These are phyloP conservation scores for Penicillium samsonianum DNA, from an alignment of 495 filamentous ascomycete species.

Conservation along the genomic window DNA sequence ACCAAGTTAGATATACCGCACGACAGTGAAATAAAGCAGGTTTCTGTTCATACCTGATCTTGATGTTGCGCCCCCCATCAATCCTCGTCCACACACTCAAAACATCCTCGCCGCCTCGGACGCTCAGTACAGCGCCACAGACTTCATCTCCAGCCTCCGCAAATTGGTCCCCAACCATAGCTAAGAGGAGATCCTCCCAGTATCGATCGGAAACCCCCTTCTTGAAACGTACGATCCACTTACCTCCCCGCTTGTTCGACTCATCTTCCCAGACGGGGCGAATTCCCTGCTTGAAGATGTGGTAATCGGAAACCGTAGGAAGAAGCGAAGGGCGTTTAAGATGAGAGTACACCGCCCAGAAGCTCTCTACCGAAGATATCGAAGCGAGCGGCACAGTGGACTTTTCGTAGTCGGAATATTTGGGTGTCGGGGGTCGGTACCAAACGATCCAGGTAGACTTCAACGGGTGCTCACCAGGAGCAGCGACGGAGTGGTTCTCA, in stretches of 20 bases:
- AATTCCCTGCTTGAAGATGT: conserved; percentile 96
- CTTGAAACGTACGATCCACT: conserved; percentile 94
- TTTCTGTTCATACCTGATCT: conserved; percentile 73
- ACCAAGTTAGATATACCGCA: conserved; percentile 2
- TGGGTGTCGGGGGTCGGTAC: conserved; percentile 92
- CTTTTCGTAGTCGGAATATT: conserved; percentile 98
- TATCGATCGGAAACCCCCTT: conserved; percentile 96
- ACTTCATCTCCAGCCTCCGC: conserved; percentile 91
- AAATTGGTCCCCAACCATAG: conserved; percentile 93
- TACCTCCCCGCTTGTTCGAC: conserved; percentile 92
- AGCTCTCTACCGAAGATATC: conserved; percentile 83
- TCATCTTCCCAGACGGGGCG: conserved; percentile 98
- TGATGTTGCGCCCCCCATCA: conserved; percentile 88
- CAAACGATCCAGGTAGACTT: conserved; percentile 94
- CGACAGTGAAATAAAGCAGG: not conserved
- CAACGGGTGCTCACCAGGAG: conserved; percentile 59
- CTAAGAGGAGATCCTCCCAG: conserved; percentile 93
- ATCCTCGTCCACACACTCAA: conserved; percentile 96
- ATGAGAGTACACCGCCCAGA: conserved; percentile 90
- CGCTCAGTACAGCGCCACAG: conserved; percentile 90
- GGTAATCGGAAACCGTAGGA: conserved; percentile 94
- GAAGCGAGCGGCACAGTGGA: conserved; percentile 82
- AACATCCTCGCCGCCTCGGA: conserved; percentile 93
- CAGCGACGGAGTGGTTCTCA: conserved; percentile 41
- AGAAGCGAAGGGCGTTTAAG: conserved; percentile 85